Base-by-base conservation (phyloP, 139 green algal species). In the Volvox reticuliferus region DNA sequence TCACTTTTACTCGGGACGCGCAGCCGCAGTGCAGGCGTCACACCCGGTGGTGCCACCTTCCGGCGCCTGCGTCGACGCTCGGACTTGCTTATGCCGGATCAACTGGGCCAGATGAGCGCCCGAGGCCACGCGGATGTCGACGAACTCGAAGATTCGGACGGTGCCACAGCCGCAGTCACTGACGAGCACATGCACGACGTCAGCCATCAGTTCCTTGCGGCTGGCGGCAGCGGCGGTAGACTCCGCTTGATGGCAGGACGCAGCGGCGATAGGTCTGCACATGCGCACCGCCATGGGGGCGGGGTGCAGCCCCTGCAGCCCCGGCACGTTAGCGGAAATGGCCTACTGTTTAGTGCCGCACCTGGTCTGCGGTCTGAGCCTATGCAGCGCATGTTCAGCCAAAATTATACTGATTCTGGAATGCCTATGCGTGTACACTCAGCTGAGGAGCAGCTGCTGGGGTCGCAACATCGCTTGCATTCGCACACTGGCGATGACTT, bases 41-140 rank as follows among this genome's bases (percentile, higher is more conserved):
- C n/a, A 1, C 69, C 85, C 13, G 71, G 50, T n/a, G 67, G 86
- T 68, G 36, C n/a, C 35, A 82, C 86, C 30, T 37, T 71, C 73
- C 50, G 75, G 28, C 87, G 87, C 24, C 76, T 85, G 33, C 61
- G 87, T 0, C 87, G 87, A 12, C 86, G 86, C 50, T 90, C 86
- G 0, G 68, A 90, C 50, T 21, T 90, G 17, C 32, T 82, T 55
- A 21, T 44, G 35, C 17, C 78, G 36, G 82, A 88, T 33, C 65
- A 88, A 26, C 22, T 80, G 24, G 63, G 63, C 32, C 19, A 20
- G 28, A 32, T 79, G 21, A 73, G 65, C 65, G 65, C 65, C 65
- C 65, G 65, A 16, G 63, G 33, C 44, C 6, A n/a, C 6, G 22
- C n/a, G 24, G 63, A 79, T 35, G 68, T 33, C 12, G 67, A 65